Conservation (phyloP, 352 stramenopile genomes). For the Phytophthora niederhauseri region DNA sequence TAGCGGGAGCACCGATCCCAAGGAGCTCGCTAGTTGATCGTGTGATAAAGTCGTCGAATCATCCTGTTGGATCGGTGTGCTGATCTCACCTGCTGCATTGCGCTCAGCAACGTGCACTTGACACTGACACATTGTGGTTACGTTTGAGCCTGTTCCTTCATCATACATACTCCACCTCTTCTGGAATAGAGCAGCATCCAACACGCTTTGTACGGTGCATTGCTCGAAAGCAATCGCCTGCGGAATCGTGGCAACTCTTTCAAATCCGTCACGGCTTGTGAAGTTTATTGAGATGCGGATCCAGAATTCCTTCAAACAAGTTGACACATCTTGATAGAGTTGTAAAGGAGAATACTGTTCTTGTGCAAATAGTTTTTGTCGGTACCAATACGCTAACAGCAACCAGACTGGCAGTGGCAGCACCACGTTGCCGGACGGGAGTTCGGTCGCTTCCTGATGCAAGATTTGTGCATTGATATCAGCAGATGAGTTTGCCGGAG, state of each 20-base stretch:
- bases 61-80: background rate
- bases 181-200: slow-evolving; percentile 55
- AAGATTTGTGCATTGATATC: slow-evolving; percentile 9
- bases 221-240: slow-evolving; percentile 17
- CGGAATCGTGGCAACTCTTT: slow-evolving; percentile 14
- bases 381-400: slow-evolving; percentile 10
- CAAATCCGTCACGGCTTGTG: slow-evolving; percentile 18
- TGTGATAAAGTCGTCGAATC: slow-evolving; percentile 7
- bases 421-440: slow-evolving; percentile 16
- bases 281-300: slow-evolving; percentile 14
- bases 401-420: slow-evolving; percentile 18
- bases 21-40: slow-evolving; percentile 13
- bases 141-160: background rate
- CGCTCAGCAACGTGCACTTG: slow-evolving; percentile 12
- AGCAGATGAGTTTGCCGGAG: no score
- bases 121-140: slow-evolving; percentile 9
- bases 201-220: slow-evolving; percentile 12
- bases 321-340: background rate
- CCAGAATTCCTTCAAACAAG: slow-evolving; percentile 5
- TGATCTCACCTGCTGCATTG: slow-evolving; percentile 18
- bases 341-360: background rate
- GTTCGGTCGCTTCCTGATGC: slow-evolving; percentile 7
- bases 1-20: background rate
- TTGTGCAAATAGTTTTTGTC: background rate
- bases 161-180: slow-evolving; percentile 69